A percentile compares a stretch with the other conserved stretches of the same genome.
These are phyloP conservation scores for Phytophthora nicotianae DNA, from an alignment of 352 stramenopile species.

Conservation along the genomic window DNA sequence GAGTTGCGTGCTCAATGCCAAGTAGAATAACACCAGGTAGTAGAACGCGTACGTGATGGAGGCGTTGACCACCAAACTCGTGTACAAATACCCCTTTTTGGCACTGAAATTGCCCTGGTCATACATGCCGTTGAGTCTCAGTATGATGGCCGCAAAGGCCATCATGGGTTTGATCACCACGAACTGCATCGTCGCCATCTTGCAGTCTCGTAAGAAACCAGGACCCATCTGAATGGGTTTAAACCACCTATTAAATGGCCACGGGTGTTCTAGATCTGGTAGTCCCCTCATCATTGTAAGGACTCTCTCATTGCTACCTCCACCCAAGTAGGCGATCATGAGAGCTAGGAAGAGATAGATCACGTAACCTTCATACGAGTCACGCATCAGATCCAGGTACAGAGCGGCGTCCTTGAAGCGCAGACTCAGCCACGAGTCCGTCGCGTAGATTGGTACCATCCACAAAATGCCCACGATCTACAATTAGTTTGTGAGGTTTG, in stretches of 20 bases:
- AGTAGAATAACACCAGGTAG: constrained; percentile 97
- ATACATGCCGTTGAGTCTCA: constrained; percentile 83
- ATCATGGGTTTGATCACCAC: constrained; percentile 95
- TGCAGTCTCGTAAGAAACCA: constrained; percentile 93
- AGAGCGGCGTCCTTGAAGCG: constrained; percentile 93
- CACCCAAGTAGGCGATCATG: constrained; percentile 95
- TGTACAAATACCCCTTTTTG: constrained; percentile 90
- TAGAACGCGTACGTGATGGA: constrained; percentile 98
- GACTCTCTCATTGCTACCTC: constrained; percentile 91
- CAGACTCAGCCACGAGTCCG: constrained; percentile 96
- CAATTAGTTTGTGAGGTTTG: constrained; percentile 4
- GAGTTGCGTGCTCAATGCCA: constrained; percentile 91
- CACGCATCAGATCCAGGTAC: constrained; percentile 94
- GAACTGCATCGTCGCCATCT: constrained; percentile 96
- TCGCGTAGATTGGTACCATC: constrained; percentile 99
- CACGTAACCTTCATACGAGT: constrained; percentile 98
- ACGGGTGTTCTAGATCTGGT: constrained; percentile 75
- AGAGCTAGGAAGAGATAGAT: constrained; percentile 98
- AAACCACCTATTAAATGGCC: constrained; percentile 70
- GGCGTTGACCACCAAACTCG: constrained; percentile 94
- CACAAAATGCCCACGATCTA: constrained; percentile 98
- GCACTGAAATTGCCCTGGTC: constrained; percentile 88
- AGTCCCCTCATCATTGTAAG: constrained; percentile 54
- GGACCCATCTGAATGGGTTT: constrained; percentile 81
- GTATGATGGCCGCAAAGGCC: constrained; percentile 86